phyloP scores from a whole-genome alignment of 2,329 filamentous ascomycete species.

The Graphilbum fragrans region DNA sequence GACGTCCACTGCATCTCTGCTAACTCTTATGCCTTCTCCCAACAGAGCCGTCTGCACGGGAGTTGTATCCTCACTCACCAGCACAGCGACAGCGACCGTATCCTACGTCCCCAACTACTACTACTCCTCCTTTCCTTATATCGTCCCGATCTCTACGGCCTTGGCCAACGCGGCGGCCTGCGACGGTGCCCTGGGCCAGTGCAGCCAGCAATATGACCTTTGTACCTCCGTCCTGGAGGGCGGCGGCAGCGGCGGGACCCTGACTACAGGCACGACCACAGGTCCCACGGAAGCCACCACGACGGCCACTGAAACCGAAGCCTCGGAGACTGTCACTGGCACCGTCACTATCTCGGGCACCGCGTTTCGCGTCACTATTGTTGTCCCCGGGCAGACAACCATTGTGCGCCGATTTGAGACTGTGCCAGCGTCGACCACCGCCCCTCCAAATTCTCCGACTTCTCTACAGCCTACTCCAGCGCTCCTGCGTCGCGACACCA shows the following conservation, averaged over 20 bases:
- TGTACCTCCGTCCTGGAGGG: conserved; percentile 37
- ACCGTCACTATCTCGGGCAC: conserved; percentile 6
- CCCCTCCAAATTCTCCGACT: neutral
- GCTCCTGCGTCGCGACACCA: neutral
- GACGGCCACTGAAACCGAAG: neutral
- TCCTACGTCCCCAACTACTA: conserved; percentile 44
- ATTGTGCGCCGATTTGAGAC: conserved; percentile 32
- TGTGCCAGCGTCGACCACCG: conserved; percentile 20
- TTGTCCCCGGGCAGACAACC: conserved; percentile 28
- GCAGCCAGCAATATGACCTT: conserved; percentile 40
- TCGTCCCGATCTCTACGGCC: conserved; percentile 27
- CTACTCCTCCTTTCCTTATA: conserved; percentile 43
- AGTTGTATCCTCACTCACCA: conserved; percentile 27
- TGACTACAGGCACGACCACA: neutral
- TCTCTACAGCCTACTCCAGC: neutral
- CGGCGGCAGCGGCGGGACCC: conserved; percentile 2
- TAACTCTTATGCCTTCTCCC: neutral
- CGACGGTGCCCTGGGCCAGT: conserved; percentile 35
- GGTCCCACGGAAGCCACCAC: neutral
- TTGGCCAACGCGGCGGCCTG: conserved; percentile 39
- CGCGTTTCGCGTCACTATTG: conserved; percentile 39
- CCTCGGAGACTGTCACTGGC: neutral
- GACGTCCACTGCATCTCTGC: neutral
- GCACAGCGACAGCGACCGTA: conserved; percentile 21
- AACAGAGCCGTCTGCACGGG: conserved; percentile 42